Conservation (phyloP, 1,284 basidiomycete genomes). For the Melanopsichium pennsylvanicum region DNA sequence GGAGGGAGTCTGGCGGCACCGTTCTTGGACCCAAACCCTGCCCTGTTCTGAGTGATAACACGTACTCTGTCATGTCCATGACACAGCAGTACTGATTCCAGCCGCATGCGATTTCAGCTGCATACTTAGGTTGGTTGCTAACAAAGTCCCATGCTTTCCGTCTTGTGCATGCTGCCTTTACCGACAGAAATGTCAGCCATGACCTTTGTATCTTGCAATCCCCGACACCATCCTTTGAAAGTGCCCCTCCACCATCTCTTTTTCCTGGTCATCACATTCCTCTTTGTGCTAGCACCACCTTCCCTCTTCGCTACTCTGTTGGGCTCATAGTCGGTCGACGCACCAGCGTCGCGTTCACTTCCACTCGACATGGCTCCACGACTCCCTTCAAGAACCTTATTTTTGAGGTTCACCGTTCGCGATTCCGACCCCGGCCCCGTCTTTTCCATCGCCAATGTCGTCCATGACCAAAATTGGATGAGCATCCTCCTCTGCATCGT, state of each 20-base stretch:
- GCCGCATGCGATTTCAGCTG: no score
- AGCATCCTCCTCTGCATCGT: constrained; percentile 48
- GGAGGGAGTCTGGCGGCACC: no score
- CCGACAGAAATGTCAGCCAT: no score
- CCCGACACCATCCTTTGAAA: background rate
- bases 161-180: no score
- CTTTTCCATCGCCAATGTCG: constrained; percentile 28
- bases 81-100: no score
- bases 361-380: constrained; percentile 19
- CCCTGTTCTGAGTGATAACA: no score
- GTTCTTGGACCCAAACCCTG: no score
- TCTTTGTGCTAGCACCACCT: background rate
- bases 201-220: background rate
- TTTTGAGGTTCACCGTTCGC: background rate
- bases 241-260: background rate
- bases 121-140: no score
- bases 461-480: constrained; percentile 36
- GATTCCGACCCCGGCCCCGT: constrained; percentile 13
- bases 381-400: background rate
- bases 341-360: constrained; percentile 2
- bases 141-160: no score
- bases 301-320: background rate
- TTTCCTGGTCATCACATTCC: background rate
- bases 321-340: background rate
- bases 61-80: no score